phyloP scores from a whole-genome alignment of 2,329 filamentous ascomycete species.

The Penicillium sp. region DNA sequence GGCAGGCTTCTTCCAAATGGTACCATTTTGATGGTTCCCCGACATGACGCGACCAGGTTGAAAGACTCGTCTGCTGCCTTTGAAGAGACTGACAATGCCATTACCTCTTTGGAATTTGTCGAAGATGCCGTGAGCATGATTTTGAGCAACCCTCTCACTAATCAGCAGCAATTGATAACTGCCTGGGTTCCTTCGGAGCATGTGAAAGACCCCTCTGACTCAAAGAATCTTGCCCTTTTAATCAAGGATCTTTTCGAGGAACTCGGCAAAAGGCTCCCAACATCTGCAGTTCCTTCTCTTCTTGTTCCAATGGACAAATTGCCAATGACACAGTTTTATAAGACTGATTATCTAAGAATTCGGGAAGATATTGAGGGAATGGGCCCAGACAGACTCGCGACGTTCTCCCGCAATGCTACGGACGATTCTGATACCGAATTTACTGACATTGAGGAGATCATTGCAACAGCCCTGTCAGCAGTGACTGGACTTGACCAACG shows the following conservation, averaged over 20 bases:
- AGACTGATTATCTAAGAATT: conserved; percentile 65
- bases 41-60: conserved; percentile 79
- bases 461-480: conserved; percentile 58
- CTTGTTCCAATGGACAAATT: conserved; percentile 69
- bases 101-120: conserved; percentile 56
- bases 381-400: conserved; percentile 47
- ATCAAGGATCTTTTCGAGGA: conserved; percentile 55
- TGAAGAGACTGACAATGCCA: conserved; percentile 67
- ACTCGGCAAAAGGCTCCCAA: conserved; percentile 60
- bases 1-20: conserved; percentile 77
- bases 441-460: conserved; percentile 56
- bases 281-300: conserved; percentile 78
- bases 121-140: conserved; percentile 67
- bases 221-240: conserved; percentile 2
- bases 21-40: conserved; percentile 70
- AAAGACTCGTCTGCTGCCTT: conserved; percentile 79
- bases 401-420: conserved; percentile 32
- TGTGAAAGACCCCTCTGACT: neutral
- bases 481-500: conserved; percentile 48
- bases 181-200: conserved; percentile 63
- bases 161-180: conserved; percentile 60
- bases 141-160: conserved; percentile 42
- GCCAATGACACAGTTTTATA: conserved; percentile 73
- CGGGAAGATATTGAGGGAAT: conserved; percentile 51
- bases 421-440: conserved; percentile 41